phyloP scores from a whole-genome alignment of 257 asterid genomes.

The Paraleonurus japonicus region DNA sequence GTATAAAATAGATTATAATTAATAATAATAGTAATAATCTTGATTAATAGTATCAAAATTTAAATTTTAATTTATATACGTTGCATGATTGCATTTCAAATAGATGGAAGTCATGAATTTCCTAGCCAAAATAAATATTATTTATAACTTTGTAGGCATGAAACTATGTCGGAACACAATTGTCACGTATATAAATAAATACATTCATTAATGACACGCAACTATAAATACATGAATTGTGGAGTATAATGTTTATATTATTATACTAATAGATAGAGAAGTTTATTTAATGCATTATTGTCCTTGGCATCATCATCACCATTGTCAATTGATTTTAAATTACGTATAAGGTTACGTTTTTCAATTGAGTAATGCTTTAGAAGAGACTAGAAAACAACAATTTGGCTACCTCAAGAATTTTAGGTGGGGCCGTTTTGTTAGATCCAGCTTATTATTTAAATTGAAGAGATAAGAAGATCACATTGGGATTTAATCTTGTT shows the following conservation, averaged over 20 bases:
- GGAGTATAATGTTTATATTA: not conserved
- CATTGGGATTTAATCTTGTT: not conserved
- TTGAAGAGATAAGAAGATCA: slow-evolving; percentile 2
- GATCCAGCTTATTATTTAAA: not conserved
- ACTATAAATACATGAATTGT: too few relatives aligned
- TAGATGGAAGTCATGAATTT: not conserved
- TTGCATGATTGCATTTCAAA: not conserved
- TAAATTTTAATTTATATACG: too few relatives aligned
- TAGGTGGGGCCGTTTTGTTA: slow-evolving; percentile 5
- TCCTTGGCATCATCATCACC: not conserved
- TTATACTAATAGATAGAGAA: not conserved
- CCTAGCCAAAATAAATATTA: not conserved
- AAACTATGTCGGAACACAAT: not conserved
- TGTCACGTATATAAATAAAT: not conserved
- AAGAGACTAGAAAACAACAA: slow-evolving; percentile 21
- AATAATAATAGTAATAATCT: too few relatives aligned
- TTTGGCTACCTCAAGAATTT: slow-evolving; percentile 10
- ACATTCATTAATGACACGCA: not conserved
- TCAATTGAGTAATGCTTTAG: slow-evolving; percentile 12
- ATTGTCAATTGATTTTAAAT: slow-evolving; percentile 3
- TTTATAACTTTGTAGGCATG: not conserved
- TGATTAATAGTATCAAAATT: too few relatives aligned
- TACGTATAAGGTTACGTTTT: slow-evolving; percentile 18
- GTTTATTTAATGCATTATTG: slow-evolving; percentile 12
- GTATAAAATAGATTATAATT: too few relatives aligned